Percentiles rank a stretch among this genome's conserved stretches.
phyloP scores from a whole-genome alignment of 1,139 yeast species.

The Spathaspora sp. region DNA sequence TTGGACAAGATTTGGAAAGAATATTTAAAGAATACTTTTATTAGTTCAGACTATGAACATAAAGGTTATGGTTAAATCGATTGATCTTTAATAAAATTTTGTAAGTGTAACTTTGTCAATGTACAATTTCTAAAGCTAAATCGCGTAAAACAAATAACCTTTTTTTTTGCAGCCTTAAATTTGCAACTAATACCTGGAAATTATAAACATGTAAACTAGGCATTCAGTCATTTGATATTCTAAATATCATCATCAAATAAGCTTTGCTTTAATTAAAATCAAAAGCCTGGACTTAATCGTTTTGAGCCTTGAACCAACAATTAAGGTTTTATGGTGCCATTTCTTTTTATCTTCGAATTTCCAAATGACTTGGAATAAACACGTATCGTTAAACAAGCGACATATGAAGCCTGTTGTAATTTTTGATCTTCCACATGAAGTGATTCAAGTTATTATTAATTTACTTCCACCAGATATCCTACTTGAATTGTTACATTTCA shows the following conservation, averaged over 20 bases:
- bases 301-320: too few relatives aligned
- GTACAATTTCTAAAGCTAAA: neutral
- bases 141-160: neutral
- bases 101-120: too few relatives aligned
- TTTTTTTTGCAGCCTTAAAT: neutral
- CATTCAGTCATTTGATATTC: too few relatives aligned
- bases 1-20: conserved; percentile 40
- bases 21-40: conserved; percentile 55
- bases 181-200: neutral
- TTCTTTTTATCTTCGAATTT: too few relatives aligned
- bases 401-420: neutral
- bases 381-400: neutral
- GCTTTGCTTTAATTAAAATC: too few relatives aligned
- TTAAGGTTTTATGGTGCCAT: too few relatives aligned
- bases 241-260: too few relatives aligned
- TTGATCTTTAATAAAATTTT: too few relatives aligned
- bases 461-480: neutral
- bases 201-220: too few relatives aligned
- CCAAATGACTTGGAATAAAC: neutral
- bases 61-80: conserved; percentile 33
- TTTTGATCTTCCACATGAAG: conserved; percentile 4
- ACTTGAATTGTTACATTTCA: neutral
- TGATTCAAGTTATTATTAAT: conserved; percentile 1
- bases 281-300: too few relatives aligned
- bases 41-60: conserved; percentile 62